These are phyloP conservation scores for Olyra latifolia DNA, from an alignment of 176 grass and related monocot genomes.

Conservation along the genomic window DNA sequence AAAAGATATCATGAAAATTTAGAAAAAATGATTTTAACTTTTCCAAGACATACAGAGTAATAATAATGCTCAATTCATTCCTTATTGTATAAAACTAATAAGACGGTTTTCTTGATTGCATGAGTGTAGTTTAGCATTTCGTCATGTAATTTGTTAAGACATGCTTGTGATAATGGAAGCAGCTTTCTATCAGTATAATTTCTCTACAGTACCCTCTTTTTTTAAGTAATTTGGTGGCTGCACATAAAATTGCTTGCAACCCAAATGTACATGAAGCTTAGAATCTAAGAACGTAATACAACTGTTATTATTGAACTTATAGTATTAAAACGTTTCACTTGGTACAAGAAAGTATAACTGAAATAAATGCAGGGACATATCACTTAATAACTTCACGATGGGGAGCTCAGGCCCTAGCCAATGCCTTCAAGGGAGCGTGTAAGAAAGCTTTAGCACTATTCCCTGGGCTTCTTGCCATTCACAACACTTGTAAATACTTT, in stretches of 20 bases:
- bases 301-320: conserved; percentile 13
- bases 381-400: conserved; percentile 73
- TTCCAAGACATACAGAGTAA: neutral
- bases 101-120: conserved; percentile 2
- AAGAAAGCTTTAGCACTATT: conserved; percentile 41
- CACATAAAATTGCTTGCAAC: neutral
- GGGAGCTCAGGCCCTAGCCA: conserved; percentile 57
- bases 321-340: conserved; percentile 1
- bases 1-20: neutral
- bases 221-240: neutral
- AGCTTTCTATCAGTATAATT: neutral
- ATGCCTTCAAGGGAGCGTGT: conserved; percentile 75
- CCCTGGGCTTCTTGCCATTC: conserved; percentile 4
- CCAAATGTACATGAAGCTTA: neutral
- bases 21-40: neutral
- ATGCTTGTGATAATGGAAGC: conserved; percentile 3
- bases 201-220: neutral
- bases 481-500: conserved; percentile 23
- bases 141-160: neutral
- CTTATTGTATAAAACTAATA: neutral
- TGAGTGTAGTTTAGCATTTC: neutral
- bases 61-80: neutral
- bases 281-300: neutral
- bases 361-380: conserved; percentile 74
- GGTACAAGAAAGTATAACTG: neutral